Base-by-base conservation (phyloP, 192 early-diverging fungal species). In the Coemansia umbellata region DNA sequence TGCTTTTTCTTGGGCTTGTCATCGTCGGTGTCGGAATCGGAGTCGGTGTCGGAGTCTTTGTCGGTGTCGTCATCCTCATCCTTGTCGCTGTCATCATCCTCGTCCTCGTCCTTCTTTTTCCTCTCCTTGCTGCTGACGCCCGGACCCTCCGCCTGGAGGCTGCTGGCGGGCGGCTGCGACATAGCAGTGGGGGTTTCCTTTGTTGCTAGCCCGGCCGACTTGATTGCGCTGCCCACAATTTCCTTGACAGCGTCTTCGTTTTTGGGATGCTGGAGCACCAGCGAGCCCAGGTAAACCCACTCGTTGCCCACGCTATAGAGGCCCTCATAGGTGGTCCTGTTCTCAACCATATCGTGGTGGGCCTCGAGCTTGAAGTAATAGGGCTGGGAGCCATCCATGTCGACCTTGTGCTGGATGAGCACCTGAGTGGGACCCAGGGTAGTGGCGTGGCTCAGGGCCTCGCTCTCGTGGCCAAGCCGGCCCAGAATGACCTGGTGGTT, bases 331-430 rank as follows among this genome's bases (percentile, higher is more conserved):
- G 64, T 74, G 18, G 70, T 74, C 18, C 70, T 49, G 43, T 74
- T 74, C 17, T 54, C 48, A 23, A 33, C 30, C 22, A 74, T 37
- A 28, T 74, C 63, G 23, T 74, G 70, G 47, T 74, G 70, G 0
- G 70, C 70, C 33, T 66, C 63, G 51, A 74, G 63, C 42, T 66
- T 74, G 36, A 74, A 74, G 31, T 66, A 57, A 35, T 74, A 66
- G 0, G 63, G 59, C 14, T 24, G 31, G 0, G 54, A n/a, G 13
- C 54, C 39, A 17, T 61, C 54, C 2, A 66, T 32, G 0, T 63
- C 50, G 3, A 74, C 58, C 2, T 37, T 33, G 10, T 43, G 8
- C 44, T 74, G 63, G 3, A 74, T 50, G 18, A 58, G 32, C 2
- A 62, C 59, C 10, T 66, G 70, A 40, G 43, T 31, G 26, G 59